Conservation (phyloP, 352 stramenopile species). For the Phytophthora ohioensis region DNA sequence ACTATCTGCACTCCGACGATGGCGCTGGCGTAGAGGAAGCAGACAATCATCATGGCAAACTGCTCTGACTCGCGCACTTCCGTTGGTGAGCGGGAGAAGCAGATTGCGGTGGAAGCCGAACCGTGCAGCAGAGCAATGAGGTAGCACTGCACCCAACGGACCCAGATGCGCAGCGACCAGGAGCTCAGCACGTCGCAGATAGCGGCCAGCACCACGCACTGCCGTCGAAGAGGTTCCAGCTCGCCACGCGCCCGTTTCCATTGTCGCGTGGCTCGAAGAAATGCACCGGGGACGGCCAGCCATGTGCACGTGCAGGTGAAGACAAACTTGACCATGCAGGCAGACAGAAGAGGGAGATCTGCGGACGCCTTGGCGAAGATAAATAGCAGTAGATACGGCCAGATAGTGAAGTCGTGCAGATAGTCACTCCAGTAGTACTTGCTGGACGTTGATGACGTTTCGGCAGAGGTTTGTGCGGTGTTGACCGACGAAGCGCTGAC, state of each 20-base stretch:
- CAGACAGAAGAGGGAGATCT: constrained; percentile 50
- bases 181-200: constrained; percentile 72
- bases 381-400: constrained; percentile 74
- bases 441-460: background rate
- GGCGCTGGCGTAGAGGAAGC: constrained; percentile 66
- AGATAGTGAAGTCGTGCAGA: constrained; percentile 76
- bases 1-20: constrained; percentile 73
- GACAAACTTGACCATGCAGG: constrained; percentile 69
- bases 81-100: constrained; percentile 50
- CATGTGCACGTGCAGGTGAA: constrained; percentile 80
- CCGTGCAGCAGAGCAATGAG: constrained; percentile 36
- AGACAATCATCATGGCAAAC: constrained; percentile 56
- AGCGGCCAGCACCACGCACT: constrained; percentile 61
- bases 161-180: constrained; percentile 64
- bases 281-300: constrained; percentile 64
- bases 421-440: constrained; percentile 59
- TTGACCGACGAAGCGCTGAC: constrained; percentile 10
- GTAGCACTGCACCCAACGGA: constrained; percentile 68
- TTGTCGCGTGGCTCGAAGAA: constrained; percentile 64
- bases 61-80: constrained; percentile 73
- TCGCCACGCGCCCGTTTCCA: constrained; percentile 55
- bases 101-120: constrained; percentile 25
- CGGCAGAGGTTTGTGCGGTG: constrained; percentile 1
- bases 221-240: constrained; percentile 54
- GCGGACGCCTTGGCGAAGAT: constrained; percentile 58